phyloP scores from a whole-genome alignment of 2,329 filamentous ascomycete genomes.

The Hymenoscyphus albidus region DNA sequence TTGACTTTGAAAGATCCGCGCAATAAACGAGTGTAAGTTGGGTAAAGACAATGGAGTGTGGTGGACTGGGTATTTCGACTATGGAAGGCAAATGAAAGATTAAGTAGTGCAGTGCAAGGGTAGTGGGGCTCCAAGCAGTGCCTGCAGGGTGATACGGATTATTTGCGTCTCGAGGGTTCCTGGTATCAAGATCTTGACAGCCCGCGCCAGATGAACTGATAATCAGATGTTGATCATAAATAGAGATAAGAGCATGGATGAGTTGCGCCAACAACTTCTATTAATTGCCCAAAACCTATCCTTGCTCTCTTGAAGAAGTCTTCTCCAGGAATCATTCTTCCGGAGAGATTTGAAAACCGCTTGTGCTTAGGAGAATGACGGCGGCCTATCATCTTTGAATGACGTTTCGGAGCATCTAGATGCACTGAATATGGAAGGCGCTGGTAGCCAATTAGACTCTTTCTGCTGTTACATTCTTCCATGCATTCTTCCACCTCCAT shows the following conservation, averaged over 20 bases:
- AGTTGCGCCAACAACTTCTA: neutral
- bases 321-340: neutral
- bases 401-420: constrained; percentile 1
- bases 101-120: neutral
- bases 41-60: neutral
- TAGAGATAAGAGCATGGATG: neutral
- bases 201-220: neutral
- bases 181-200: constrained; percentile 1
- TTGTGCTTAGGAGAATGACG: neutral
- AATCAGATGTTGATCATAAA: neutral
- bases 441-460: neutral
- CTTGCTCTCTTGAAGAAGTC: neutral
- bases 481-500: neutral
- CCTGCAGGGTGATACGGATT: neutral
- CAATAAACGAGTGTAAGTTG: neutral
- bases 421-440: neutral
- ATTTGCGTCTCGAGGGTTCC: neutral
- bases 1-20: neutral
- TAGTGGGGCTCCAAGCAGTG: neutral
- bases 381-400: neutral
- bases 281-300: neutral
- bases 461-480: neutral
- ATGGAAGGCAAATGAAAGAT: neutral
- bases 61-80: neutral
- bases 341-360: neutral